phyloP scores from a whole-genome alignment of 2,329 filamentous ascomycete species.

The Aspergillus pseudotamarii region DNA sequence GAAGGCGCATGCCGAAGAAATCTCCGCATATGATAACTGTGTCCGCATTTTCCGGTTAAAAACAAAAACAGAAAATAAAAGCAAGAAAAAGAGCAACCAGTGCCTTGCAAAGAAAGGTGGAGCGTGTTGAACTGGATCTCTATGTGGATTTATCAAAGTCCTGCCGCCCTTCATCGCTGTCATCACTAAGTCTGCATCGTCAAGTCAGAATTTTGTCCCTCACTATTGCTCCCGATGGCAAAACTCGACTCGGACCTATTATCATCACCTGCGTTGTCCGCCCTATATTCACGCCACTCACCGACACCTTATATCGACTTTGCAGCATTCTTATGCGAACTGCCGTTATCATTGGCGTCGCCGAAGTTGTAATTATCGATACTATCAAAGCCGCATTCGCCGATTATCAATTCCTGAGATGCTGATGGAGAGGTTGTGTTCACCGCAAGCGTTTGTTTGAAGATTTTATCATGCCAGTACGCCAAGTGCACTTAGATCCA shows the following conservation, averaged over 20 bases:
- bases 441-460: too few species aligned
- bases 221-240: not conserved
- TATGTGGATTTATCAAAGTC: not conserved
- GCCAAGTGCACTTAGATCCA: not conserved
- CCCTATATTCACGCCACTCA: not conserved
- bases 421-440: too few species aligned
- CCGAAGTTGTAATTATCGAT: not conserved
- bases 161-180: not conserved
- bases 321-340: not conserved
- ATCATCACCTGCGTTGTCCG: not conserved
- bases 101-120: not conserved
- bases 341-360: not conserved
- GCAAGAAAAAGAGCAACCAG: not conserved
- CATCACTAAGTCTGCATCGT: too few species aligned
- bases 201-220: not conserved
- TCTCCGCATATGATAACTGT: not conserved
- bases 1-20: not conserved
- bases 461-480: too few species aligned
- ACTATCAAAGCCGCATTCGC: not conserved
- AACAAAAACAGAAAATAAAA: not conserved
- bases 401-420: not conserved
- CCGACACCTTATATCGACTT: not conserved
- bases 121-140: not conserved
- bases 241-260: not conserved
- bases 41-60: not conserved